Conservation (phyloP, 75 land plant genomes). For the Chamaecyparis obtusa region DNA sequence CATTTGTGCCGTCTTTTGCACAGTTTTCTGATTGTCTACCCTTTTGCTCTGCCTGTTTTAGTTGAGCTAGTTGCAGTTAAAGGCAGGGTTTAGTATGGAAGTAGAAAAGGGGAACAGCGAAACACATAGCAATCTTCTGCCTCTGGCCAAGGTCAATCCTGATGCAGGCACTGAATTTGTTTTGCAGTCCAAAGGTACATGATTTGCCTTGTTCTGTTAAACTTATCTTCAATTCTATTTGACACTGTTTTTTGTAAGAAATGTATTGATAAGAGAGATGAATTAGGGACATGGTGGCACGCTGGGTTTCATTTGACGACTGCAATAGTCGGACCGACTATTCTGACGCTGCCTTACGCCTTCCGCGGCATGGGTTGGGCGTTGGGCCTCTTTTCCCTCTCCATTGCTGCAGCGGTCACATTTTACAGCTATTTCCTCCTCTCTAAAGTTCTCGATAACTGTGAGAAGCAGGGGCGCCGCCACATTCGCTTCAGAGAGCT, state of each 20-base stretch:
- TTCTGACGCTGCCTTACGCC: conserved; percentile 80
- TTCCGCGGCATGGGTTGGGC: conserved; percentile 38
- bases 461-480: conserved; percentile 68
- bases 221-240: too few relatives aligned
- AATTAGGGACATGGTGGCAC: conserved; percentile 20
- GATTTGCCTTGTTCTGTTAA: conserved; percentile 31
- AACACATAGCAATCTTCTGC: too few relatives aligned
- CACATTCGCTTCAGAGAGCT: conserved; percentile 88
- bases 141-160: not conserved
- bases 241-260: too few relatives aligned
- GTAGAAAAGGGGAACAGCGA: too few relatives aligned
- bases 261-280: too few relatives aligned
- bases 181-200: conserved; percentile 57
- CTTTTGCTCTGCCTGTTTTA: too few relatives aligned
- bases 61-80: too few relatives aligned
- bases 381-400: conserved; percentile 33
- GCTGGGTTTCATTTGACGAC: conserved; percentile 57
- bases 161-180: conserved; percentile 66
- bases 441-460: conserved; percentile 75
- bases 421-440: conserved; percentile 79
- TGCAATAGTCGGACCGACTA: conserved; percentile 83
- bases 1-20: too few relatives aligned
- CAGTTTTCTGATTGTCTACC: too few relatives aligned
- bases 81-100: too few relatives aligned
- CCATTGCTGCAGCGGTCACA: conserved; percentile 52